Evolutionary conservation across 345 rosid genomes (phyloP), one percentile per base, ranked within the genome.

Genomic region (Aegle marmelos): DNA sequence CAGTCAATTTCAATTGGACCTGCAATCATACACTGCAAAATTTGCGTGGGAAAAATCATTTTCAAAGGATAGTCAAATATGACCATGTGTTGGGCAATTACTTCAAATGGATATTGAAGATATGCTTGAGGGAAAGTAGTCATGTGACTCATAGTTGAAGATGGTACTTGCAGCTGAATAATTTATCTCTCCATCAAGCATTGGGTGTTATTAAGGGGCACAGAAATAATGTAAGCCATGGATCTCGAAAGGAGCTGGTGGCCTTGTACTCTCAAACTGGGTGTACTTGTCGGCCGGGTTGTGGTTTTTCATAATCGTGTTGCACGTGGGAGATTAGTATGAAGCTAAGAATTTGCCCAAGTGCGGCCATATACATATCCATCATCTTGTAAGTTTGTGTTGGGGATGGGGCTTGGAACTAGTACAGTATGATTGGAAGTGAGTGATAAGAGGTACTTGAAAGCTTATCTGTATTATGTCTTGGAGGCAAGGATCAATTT

Each of bases 41-140:
- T 53, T 9, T 8, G 53, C 21, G 36, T 28, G 73, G 73, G 36
- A 0, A 70, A 48, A 27, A 25, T 60, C n/a, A 11, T 63, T 61
- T 36, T 56, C n/a, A 0, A 66, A 45, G 19, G 4, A 8, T 33
- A 17, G 3, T 45, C 14, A 27, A 62, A 58, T 21, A 24, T 7
- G 24, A 19, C 58, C 27, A 50, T 30, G 58, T 31, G 48, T 30
- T 10, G 66, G 25, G 60, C 31, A 22, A 11, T 16, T 58, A 61
- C 73, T 75, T 16, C 60, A 75, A 27, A 33, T 61, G 39, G 87
- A 86, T 84, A 70, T 59, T 79, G 34, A 17, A 8, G 88, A 83
- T 86, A 58, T 53, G 82, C 17, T 74, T 83, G 85, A 76, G 81
- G 83, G 88, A 19, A 25, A 21, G 56, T 70, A 74, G 64, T 72